A percentile compares a stretch with the other conserved stretches of the same genome.
Evolutionary conservation across 208 protist species (phyloP).

Genomic region (Porcisia hertigi): DNA sequence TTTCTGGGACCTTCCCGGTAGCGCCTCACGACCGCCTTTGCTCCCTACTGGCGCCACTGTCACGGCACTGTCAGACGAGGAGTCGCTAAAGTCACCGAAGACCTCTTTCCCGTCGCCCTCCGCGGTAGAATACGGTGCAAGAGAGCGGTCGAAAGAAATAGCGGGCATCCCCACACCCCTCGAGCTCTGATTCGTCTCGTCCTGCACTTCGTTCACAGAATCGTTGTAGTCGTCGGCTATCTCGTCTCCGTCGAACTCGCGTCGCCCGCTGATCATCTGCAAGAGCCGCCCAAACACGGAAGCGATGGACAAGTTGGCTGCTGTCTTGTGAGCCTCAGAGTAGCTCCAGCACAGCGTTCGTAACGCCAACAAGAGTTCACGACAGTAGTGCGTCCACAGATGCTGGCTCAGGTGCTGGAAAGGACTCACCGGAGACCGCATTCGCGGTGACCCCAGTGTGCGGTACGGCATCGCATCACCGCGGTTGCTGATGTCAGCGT

Average conservation of each 20-base stretch:
- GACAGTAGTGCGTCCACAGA: conserved; percentile 53
- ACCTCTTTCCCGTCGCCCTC: conserved; percentile 11
- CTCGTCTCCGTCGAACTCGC: conserved; percentile 19
- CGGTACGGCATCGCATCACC: background rate
- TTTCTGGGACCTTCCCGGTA: background rate
- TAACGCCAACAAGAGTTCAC: conserved; percentile 52
- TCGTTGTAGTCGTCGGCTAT: conserved; percentile 1
- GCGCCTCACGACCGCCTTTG: background rate
- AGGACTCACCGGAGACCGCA: background rate
- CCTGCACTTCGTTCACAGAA: background rate
- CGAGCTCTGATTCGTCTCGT: conserved; percentile 3
- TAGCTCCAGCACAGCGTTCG: conserved; percentile 57
- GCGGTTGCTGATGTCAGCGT: background rate
- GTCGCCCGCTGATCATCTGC: conserved; percentile 29
- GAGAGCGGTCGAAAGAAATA: conserved; percentile 21
- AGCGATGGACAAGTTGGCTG: conserved; percentile 55
- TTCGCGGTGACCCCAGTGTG: conserved; percentile 8
- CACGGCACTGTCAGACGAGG: conserved; percentile 1
- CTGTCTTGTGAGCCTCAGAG: conserved; percentile 51
- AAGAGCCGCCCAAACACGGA: conserved; percentile 61
- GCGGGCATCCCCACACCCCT: conserved; percentile 4
- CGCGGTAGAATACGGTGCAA: conserved; percentile 10
- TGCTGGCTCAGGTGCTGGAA: conserved; percentile 27
- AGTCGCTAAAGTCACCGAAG: conserved; percentile 42
- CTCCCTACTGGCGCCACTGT: conserved; percentile 1